These are phyloP conservation scores for Leccinum colubrinum DNA, from an alignment of 1,284 basidiomycete genomes.

Conservation along the genomic window DNA sequence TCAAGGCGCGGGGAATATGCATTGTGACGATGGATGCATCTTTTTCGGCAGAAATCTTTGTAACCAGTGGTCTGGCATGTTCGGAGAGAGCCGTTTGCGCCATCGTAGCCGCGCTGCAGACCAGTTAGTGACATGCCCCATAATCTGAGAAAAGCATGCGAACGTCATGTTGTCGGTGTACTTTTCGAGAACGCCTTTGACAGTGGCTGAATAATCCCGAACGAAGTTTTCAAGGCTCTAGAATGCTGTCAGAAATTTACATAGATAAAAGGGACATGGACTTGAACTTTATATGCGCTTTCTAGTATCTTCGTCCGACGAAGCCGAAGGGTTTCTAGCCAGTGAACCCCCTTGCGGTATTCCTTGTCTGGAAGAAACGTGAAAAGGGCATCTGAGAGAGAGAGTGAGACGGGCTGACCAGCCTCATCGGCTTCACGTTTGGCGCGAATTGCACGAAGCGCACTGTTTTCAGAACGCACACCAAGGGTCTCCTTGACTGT, in stretches of 20 bases:
- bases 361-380: constrained; percentile 69
- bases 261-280: constrained; percentile 11
- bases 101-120: constrained; percentile 57
- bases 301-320: constrained; percentile 81
- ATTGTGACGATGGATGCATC: constrained; percentile 60
- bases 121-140: constrained; percentile 14
- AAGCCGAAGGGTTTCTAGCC: constrained; percentile 89
- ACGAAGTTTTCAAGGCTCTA: constrained; percentile 82
- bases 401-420: constrained; percentile 43
- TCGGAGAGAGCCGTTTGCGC: constrained; percentile 68
- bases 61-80: constrained; percentile 56
- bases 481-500: constrained; percentile 56
- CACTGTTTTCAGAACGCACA: constrained; percentile 56
- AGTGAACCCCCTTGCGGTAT: constrained; percentile 89
- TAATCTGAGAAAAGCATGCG: constrained; percentile 24
- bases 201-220: constrained; percentile 65
- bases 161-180: constrained; percentile 81
- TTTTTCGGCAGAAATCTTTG: constrained; percentile 66
- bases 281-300: constrained; percentile 69
- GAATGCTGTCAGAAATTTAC: constrained; percentile 10
- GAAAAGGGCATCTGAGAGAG: neutral
- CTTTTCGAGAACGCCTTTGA: constrained; percentile 65
- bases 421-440: constrained; percentile 93
- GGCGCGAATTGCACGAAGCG: constrained; percentile 72
- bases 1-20: constrained; percentile 57